Conservation (phyloP, 2,329 filamentous ascomycete genomes). For the Apiospora malaysiana region DNA sequence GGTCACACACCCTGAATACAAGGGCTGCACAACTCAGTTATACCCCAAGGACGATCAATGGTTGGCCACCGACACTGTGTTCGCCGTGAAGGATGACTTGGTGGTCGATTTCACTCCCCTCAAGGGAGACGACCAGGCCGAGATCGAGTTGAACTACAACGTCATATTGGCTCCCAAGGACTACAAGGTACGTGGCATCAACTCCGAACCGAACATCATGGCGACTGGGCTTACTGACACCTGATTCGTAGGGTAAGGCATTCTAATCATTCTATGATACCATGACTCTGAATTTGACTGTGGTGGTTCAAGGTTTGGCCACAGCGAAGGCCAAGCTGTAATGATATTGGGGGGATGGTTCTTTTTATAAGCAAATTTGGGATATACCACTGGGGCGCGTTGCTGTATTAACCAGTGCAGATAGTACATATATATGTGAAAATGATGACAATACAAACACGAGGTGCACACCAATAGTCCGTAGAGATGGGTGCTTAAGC, state of each 20-base stretch:
- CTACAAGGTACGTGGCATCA: slow-evolving; percentile 47
- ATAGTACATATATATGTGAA: slow-evolving; percentile 7
- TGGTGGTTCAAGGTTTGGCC: neutral
- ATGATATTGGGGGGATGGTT: neutral
- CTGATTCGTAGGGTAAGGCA: slow-evolving; percentile 10
- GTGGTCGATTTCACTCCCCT: slow-evolving; percentile 56
- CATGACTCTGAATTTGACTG: neutral
- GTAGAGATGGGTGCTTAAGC: neutral
- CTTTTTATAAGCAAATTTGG: neutral
- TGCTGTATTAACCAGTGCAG: neutral
- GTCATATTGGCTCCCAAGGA: slow-evolving; percentile 50
- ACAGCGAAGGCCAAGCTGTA: neutral
- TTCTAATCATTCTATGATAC: slow-evolving; percentile 1
- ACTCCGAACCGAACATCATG: neutral
- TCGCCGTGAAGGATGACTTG: slow-evolving; percentile 60
- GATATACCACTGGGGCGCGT: neutral
- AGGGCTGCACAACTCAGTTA: slow-evolving; percentile 76
- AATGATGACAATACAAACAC: neutral
- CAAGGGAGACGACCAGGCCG: slow-evolving; percentile 38
- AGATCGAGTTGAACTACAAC: slow-evolving; percentile 43
- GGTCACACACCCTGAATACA: slow-evolving; percentile 68
- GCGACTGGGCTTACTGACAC: neutral
- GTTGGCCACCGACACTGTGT: slow-evolving; percentile 57
- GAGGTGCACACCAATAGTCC: too few species aligned
- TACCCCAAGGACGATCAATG: slow-evolving; percentile 74